phyloP scores from a whole-genome alignment of 768 basidiomycete genomes.

The Coprinopsis sp. region DNA sequence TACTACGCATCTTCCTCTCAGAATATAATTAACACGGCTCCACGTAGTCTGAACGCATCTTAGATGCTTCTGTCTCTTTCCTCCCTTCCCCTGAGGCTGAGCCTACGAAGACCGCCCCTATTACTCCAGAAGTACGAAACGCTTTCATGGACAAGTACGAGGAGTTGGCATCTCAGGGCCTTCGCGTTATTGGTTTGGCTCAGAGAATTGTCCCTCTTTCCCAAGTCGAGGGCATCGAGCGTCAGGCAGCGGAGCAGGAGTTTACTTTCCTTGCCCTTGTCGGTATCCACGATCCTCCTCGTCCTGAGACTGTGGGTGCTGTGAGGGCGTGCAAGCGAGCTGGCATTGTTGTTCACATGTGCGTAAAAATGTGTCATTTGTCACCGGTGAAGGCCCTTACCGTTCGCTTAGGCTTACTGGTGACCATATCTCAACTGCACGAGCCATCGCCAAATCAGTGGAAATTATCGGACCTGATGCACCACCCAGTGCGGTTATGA shows the following conservation, averaged over 20 bases:
- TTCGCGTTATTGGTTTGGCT: conserved; percentile 36
- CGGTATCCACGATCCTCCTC: conserved; percentile 56
- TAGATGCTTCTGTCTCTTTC: conserved; percentile 42
- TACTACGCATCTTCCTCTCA: not conserved
- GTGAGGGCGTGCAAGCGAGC: conserved; percentile 48
- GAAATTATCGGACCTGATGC: conserved; percentile 41
- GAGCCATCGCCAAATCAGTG: conserved; percentile 46
- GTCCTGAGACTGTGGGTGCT: conserved; percentile 48
- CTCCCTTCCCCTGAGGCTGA: conserved; percentile 23
- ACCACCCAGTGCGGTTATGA: conserved; percentile 35
- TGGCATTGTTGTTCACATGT: conserved; percentile 48
- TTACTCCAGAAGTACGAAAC: conserved; percentile 26
- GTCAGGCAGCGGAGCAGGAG: conserved; percentile 43
- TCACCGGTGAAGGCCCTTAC: not conserved
- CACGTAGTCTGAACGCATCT: conserved; percentile 38
- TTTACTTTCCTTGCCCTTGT: conserved; percentile 49
- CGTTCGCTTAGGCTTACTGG: conserved; percentile 44
- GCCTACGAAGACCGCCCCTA: conserved; percentile 17
- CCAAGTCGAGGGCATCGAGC: conserved; percentile 22
- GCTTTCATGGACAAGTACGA: conserved; percentile 29
- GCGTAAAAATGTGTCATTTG: conserved; percentile 1
- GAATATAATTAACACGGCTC: not conserved
- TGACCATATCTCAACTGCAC: conserved; percentile 49
- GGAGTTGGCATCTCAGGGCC: conserved; percentile 35
- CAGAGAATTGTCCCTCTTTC: conserved; percentile 19